These are phyloP conservation scores for Calocybe cyanea DNA, from an alignment of 768 basidiomycete genomes.

Conservation along the genomic window DNA sequence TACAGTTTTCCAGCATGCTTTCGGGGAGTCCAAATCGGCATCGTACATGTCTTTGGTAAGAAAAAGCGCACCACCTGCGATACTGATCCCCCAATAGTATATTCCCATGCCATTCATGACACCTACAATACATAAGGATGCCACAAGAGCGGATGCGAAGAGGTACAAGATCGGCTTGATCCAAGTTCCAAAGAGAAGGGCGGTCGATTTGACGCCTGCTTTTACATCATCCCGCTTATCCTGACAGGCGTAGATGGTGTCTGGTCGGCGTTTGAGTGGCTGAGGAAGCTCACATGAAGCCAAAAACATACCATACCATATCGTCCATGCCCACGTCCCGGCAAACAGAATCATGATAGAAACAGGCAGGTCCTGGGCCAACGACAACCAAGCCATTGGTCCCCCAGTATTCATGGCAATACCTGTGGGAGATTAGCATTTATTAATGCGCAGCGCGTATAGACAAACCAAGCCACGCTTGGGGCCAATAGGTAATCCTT, in stretches of 20 bases:
- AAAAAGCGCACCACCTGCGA: conserved; percentile 7
- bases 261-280: conserved; percentile 1
- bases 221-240: conserved; percentile 56
- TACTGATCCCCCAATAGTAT: conserved; percentile 5
- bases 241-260: conserved; percentile 61
- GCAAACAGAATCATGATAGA: conserved; percentile 1
- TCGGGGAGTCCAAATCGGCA: conserved; percentile 11
- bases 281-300: background rate
- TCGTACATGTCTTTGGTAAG: conserved; percentile 10
- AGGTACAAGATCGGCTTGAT: conserved; percentile 39
- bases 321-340: conserved; percentile 9
- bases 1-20: conserved; percentile 12
- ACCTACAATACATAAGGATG: conserved; percentile 21
- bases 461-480: conserved; percentile 19
- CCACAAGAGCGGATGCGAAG: conserved; percentile 28
- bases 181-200: conserved; percentile 49
- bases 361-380: background rate
- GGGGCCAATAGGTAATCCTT: conserved; percentile 23
- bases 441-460: background rate
- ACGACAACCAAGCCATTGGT: conserved; percentile 24
- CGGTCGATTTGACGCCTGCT: conserved; percentile 60
- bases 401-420: conserved; percentile 28
- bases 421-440: conserved; percentile 5
- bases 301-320: conserved; percentile 16
- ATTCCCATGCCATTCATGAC: conserved; percentile 21